phyloP scores from a whole-genome alignment of 2,329 filamentous ascomycete genomes.

The Sporothrix protearum region DNA sequence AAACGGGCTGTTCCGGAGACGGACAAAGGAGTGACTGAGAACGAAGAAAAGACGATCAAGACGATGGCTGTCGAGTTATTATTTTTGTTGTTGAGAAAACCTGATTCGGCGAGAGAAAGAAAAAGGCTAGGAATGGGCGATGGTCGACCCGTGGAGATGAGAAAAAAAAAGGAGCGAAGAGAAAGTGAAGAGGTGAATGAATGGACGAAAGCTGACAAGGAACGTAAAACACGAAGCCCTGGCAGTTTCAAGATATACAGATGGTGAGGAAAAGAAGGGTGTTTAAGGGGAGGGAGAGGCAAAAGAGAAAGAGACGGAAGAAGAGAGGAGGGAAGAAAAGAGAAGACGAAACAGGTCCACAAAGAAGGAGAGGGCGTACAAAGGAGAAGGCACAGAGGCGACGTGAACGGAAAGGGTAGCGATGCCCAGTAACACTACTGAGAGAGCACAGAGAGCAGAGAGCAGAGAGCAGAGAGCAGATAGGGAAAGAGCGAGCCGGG shows the following conservation, averaged over 20 bases:
- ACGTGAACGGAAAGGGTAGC: constrained; percentile 12
- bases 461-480: not conserved
- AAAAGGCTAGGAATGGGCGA: not conserved
- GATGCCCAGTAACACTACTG: constrained; percentile 2
- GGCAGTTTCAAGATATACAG: constrained; percentile 12
- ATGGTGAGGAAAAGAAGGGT: not conserved
- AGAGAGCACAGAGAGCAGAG: not conserved
- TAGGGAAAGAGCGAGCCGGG: not conserved
- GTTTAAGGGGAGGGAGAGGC: not conserved
- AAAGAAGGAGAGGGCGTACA: constrained; percentile 11
- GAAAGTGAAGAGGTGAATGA: not conserved
- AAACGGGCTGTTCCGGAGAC: not conserved
- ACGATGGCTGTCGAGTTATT: too few relatives aligned
- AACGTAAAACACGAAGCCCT: constrained; percentile 6
- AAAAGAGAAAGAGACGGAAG: constrained; percentile 1
- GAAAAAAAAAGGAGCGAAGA: not conserved
- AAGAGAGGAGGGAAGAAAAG: constrained; percentile 11
- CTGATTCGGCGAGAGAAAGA: not conserved
- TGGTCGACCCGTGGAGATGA: not conserved
- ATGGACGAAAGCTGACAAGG: constrained; percentile 7
- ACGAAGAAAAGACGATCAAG: not conserved
- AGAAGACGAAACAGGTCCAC: constrained; percentile 15
- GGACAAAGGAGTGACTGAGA: not conserved
- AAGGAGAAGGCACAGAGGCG: constrained; percentile 4
- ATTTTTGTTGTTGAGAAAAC: not conserved